Base-by-base conservation (phyloP, 2,329 filamentous ascomycete genomes). In the Colletotrichum theobromicola region DNA sequence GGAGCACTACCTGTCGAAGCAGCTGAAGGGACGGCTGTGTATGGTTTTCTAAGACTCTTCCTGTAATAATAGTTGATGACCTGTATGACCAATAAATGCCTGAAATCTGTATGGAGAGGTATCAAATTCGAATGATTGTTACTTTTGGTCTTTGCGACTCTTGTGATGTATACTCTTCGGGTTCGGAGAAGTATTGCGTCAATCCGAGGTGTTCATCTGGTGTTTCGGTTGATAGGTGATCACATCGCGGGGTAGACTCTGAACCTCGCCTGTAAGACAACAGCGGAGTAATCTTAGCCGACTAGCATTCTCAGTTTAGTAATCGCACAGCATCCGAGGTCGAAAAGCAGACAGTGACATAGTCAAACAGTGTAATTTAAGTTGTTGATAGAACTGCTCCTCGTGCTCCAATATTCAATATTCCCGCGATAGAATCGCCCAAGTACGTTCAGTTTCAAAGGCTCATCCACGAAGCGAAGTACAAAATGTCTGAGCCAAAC, bases 11-110 rank as follows among this genome's bases (percentile, higher is more conserved):
- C 28, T 75, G 21, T 70, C 72, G 8, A 76, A 76, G n/a, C 26
- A 75, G 21, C 10, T 77, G 21, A 73, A 77, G 61, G 76, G 76
- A 10, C 64, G 76, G 13, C 35, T 77, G 10, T 77, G 76, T 26
- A 77, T 77, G 75, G 72, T 75, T 7, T 77, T 77, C 15, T 77
- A 28, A 61, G 5, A 42, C 18, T 34, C 26, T 63, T 18, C 65
- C 5, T 66, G 63, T 67, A 67, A 46, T 34, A 46, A 26, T 42
- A 67, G 50, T 42, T 67, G 4, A 67, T 32, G 65, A 67, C 18
- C 13, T 53, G 15, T 13, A 32, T 55, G 30, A 32, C 55, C 28
- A 26, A 15, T 34, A 26, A 21, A 58, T 15, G n/a, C 9, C n/a
- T 70, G 34, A 10, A 28, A 58, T 4, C 3, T 28, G 9, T 7